phyloP scores from a whole-genome alignment of 2,329 filamentous ascomycete species.

The Aureobasidium sp. region DNA sequence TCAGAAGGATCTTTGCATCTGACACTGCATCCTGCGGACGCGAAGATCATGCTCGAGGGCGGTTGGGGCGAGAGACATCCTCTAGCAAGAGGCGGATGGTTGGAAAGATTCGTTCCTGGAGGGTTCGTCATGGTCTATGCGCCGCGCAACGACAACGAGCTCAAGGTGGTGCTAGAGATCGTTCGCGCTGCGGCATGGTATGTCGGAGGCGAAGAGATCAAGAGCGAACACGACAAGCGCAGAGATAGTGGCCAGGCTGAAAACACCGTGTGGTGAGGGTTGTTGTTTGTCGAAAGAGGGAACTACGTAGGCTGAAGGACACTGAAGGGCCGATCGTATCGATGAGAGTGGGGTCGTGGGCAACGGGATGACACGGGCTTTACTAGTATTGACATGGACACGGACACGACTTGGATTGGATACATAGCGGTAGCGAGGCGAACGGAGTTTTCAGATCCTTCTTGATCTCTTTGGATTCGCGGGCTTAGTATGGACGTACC shows the following conservation, averaged over 20 bases:
- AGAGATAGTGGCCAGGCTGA: conserved; percentile 1
- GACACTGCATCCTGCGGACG: conserved; percentile 72
- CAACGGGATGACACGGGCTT: neutral
- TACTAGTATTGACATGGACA: neutral
- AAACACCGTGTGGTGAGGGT: neutral
- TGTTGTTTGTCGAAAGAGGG: neutral
- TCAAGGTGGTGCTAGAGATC: conserved; percentile 60
- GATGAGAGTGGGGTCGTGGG: neutral
- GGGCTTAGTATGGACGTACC: neutral
- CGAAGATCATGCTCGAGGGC: conserved; percentile 60
- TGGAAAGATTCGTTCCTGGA: conserved; percentile 60
- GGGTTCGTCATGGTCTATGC: conserved; percentile 81
- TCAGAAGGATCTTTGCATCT: conserved; percentile 72
- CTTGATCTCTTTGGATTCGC: neutral
- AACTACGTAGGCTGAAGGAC: neutral
- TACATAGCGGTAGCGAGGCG: conserved; percentile 1
- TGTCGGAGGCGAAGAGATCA: conserved; percentile 36
- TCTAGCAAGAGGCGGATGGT: conserved; percentile 59
- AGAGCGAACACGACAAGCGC: conserved; percentile 19
- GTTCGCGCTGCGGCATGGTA: conserved; percentile 70
- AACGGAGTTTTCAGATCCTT: neutral
- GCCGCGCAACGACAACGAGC: conserved; percentile 60
- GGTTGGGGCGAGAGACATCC: conserved; percentile 71
- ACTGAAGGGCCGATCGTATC: neutral
- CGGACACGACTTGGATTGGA: neutral